Evolutionary conservation across 768 basidiomycete species (phyloP), one percentile per base, ranked within the genome.

Genomic region (Lactifluus pinguis): DNA sequence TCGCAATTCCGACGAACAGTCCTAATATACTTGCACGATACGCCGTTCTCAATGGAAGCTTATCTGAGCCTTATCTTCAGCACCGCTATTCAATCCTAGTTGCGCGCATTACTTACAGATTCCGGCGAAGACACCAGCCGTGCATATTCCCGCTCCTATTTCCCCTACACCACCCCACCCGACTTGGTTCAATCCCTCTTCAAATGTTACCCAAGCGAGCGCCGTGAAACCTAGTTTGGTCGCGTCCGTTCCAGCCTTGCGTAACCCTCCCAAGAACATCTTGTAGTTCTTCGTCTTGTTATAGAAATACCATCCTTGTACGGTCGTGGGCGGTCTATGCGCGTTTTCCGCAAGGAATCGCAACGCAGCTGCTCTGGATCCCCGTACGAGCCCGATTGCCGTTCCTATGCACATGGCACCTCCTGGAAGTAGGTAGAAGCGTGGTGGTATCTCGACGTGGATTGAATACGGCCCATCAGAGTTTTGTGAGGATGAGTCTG

Each of bases 281-380:
- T 82, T 78, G 77, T 94, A 95, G 76, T 95, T 95, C 73, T 95
- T 95, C 32, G 91, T 93, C 77, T 95, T 95, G 71, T 92, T 89
- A 83, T 95, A 95, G 68, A 92, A 88, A 72, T 94, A 95, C 92
- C 93, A 95, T 60, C 93, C 93, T 66, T 86, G 83, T 60, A 92
- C 80, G 34, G 93, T 95, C 66, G 75, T 85, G 21, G 92, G 92
- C 51, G 87, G 80, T 57, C 90, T 80, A 73, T 95, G 93, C 48
- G 85, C 92, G 71, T 95, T 95, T 72, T 95, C 92, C n/a, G 92
- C 92, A 53, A 94, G 79, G 72, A 89, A 95, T 54, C 83, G 86
- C 70, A 93, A 75, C 13, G 83, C 80, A n/a, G 87, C 83, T 50
- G 72, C 77, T 48, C 87, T 81, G 11, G 84, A 84, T 19, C 86